Base-by-base conservation (phyloP, 192 early-diverging fungal genomes). In the Backusella morwellensis region DNA sequence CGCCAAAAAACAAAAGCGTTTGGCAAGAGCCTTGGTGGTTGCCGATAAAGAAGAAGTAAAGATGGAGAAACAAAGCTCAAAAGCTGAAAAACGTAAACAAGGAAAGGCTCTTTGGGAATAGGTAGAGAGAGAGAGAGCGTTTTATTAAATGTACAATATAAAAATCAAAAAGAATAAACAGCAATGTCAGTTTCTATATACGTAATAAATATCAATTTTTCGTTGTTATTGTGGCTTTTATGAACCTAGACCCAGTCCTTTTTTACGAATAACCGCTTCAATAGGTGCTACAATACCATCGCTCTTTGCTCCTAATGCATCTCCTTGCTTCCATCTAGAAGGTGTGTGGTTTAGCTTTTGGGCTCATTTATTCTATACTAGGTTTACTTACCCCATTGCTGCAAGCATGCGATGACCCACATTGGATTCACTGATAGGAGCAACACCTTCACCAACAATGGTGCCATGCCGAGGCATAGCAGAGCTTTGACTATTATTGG, bases 331-430 rank as follows among this genome's bases (percentile, higher is more conserved):
- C 87, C 87, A 88, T 75, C 85, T 86, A 75, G 32, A 6, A 34
- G 47, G 68, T 54, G 21, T 70, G 32, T 59, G 75, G 14, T 79
- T 66, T 19, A 41, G 54, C 12, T 35, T 35, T n/a, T 14, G 47
- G 5, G 15, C 0, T n/a, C 47, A 44, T n/a, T 50, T n/a, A 6
- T 50, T 50, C 47, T 50, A 35, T 14, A 56, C 35, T 6, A 23
- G 7, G 38, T 32, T 19, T 35, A 78, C 80, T 75, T 83, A 93
- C 79, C 92, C 92, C 89, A 94, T 90, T 47, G 84, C 82, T 38
- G 83, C 78, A 12, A 94, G 75, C 92, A 94, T 92, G 35, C 85
- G 84, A 73, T 92, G 91, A 4, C 92, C 92, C 36, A 90, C 59
- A 70, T 94, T 94, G 7, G 81, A 77, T 12, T 85, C 80, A 54